These are phyloP conservation scores for Drechslerella dactyloides DNA, from an alignment of 2,329 filamentous ascomycete genomes.

Conservation along the genomic window DNA sequence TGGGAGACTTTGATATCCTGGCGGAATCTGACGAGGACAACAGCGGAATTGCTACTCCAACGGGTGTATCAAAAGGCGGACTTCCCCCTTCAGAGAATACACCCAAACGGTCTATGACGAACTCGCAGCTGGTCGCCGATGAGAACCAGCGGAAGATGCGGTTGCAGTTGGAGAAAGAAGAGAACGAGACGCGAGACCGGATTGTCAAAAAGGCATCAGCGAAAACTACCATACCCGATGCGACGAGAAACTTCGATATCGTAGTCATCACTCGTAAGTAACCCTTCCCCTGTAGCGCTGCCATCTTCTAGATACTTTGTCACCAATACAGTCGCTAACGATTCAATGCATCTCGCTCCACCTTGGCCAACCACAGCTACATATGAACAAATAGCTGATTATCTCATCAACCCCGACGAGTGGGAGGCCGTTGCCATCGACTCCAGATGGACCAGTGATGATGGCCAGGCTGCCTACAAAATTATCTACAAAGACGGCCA, in stretches of 20 bases:
- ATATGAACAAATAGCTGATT: slow-evolving; percentile 34
- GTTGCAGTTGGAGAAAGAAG: slow-evolving; percentile 33
- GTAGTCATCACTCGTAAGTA: slow-evolving; percentile 35
- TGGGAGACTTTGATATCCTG: not conserved
- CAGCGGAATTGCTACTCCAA: slow-evolving; percentile 10
- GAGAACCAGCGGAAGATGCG: slow-evolving; percentile 10
- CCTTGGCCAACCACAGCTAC: slow-evolving; percentile 12
- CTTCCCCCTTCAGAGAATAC: slow-evolving; percentile 16
- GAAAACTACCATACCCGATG: slow-evolving; percentile 10
- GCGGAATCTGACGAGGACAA: not conserved
- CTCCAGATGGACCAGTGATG: slow-evolving; percentile 34
- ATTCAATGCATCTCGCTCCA: not conserved
- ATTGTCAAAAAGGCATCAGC: slow-evolving; percentile 16
- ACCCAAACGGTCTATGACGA: slow-evolving; percentile 37
- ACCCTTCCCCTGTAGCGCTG: not conserved
- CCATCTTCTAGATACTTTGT: not conserved
- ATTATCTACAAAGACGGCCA: slow-evolving; percentile 47
- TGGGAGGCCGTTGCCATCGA: slow-evolving; percentile 39
- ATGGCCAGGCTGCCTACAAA: slow-evolving; percentile 30
- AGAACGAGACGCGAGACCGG: slow-evolving; percentile 19
- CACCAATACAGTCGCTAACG: not conserved
- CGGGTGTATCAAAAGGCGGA: not conserved
- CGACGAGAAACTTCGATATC: slow-evolving; percentile 39
- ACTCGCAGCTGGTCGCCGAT: slow-evolving; percentile 1
- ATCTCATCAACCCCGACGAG: slow-evolving; percentile 42